Conservation (phyloP, 2,329 filamentous ascomycete genomes). For the Aspergillus niger region DNA sequence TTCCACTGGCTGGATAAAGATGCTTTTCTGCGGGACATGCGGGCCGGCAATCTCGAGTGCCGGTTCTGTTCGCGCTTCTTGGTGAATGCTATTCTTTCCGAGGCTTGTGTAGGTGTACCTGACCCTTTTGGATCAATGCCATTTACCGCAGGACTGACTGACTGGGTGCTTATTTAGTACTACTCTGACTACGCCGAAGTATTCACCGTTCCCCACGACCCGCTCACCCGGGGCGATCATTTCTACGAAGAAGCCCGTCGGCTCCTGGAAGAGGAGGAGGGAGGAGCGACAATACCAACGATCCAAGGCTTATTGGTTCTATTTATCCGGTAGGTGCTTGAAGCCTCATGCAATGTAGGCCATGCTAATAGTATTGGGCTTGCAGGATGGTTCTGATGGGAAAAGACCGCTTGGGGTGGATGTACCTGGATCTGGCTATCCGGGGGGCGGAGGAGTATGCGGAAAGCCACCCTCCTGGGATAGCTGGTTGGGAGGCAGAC, state of each 20-base stretch:
- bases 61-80: slow-evolving; percentile 38
- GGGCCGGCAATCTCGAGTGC: slow-evolving; percentile 25
- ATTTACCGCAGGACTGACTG: not conserved
- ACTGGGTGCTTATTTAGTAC: slow-evolving; percentile 14
- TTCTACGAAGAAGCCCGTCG: slow-evolving; percentile 35
- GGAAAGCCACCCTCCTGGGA: slow-evolving; percentile 16
- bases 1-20: slow-evolving; percentile 35
- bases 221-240: slow-evolving; percentile 28
- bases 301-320: slow-evolving; percentile 31
- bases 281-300: slow-evolving; percentile 26
- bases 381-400: slow-evolving; percentile 30
- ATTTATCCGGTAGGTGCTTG: slow-evolving; percentile 24
- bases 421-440: slow-evolving; percentile 28
- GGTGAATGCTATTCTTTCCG: slow-evolving; percentile 38
- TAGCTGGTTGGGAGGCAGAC: slow-evolving; percentile 12
- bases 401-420: slow-evolving; percentile 33
- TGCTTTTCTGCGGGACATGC: slow-evolving; percentile 34
- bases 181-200: slow-evolving; percentile 31
- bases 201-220: slow-evolving; percentile 26
- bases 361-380: not conserved
- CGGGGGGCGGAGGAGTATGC: slow-evolving; percentile 27
- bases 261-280: slow-evolving; percentile 30
- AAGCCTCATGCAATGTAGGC: no score
- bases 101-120: slow-evolving; percentile 33
- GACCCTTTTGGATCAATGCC: not conserved